Conservation (phyloP, 306 rosid species). For the Arachis stenosperma region DNA sequence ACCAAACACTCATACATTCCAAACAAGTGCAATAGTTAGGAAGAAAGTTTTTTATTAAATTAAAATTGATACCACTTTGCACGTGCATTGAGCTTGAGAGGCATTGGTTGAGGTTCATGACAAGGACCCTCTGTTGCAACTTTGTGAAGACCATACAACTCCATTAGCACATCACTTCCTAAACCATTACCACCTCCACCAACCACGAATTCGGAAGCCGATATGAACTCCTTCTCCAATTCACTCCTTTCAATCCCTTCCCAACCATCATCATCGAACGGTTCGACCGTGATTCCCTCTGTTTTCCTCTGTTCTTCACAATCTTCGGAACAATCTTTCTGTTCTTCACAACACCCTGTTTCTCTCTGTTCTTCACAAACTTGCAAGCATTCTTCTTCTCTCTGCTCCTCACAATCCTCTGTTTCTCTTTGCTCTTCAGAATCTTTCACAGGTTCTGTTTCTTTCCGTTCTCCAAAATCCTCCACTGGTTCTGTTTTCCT, state of each 20-base stretch:
- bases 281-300: not conserved
- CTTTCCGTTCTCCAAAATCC: not conserved
- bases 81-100: constrained; percentile 54
- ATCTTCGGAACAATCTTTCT: no score
- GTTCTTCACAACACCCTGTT: not conserved
- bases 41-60: constrained; percentile 29
- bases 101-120: constrained; percentile 58
- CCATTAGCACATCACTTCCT: constrained; percentile 50
- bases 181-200: constrained; percentile 17
- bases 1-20: not conserved
- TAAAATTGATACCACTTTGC: constrained; percentile 67
- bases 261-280: constrained; percentile 71
- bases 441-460: not conserved
- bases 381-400: constrained; percentile 4
- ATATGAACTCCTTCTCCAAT: constrained; percentile 57
- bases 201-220: constrained; percentile 57
- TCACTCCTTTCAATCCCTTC: constrained; percentile 86
- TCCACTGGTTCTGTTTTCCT: not conserved
- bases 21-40: not conserved
- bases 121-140: constrained; percentile 72
- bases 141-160: constrained; percentile 61
- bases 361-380: constrained; percentile 13
- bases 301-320: not conserved
- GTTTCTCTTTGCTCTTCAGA: not conserved
- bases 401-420: constrained; percentile 11